Evolutionary conservation across 1,284 basidiomycete genomes (phyloP).

Genomic region (Trametes polyzona): DNA sequence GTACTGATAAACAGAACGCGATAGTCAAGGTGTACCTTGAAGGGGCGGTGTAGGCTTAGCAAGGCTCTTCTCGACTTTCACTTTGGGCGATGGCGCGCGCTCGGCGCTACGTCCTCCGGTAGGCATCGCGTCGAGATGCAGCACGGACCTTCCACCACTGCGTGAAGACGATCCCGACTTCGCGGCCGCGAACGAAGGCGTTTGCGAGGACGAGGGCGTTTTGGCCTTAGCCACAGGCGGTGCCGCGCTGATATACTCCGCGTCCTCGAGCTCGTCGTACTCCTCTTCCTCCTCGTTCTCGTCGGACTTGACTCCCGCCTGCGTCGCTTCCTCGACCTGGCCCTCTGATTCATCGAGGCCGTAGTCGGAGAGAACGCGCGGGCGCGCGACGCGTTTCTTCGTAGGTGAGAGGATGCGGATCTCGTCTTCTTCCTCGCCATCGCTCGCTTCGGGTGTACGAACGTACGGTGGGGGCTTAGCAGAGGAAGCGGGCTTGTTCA

Average conservation of each 20-base stretch:
- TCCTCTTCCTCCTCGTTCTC: constrained; percentile 10
- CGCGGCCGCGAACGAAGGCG: background rate
- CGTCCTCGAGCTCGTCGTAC: constrained; percentile 20
- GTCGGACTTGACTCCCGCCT: background rate
- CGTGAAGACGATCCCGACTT: constrained; percentile 2
- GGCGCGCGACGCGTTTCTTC: constrained; percentile 19
- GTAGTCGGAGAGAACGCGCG: constrained; percentile 23
- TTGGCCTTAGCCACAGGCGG: constrained; percentile 1
- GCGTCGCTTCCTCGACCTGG: background rate
- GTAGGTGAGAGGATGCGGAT: constrained; percentile 16
- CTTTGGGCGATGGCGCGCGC: constrained; percentile 7
- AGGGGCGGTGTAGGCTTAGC: background rate
- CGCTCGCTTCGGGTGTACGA: background rate
- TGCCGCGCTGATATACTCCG: constrained; percentile 5
- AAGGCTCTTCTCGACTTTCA: constrained; percentile 15
- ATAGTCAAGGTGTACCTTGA: background rate
- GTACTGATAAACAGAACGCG: background rate
- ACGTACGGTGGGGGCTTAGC: background rate
- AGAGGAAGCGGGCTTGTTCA: background rate
- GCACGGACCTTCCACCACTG: constrained; percentile 5
- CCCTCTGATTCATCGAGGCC: constrained; percentile 9
- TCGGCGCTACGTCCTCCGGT: background rate
- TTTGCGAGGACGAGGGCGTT: background rate
- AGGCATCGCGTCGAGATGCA: constrained; percentile 14
- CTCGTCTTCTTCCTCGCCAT: constrained; percentile 20